Percentiles rank a stretch among this genome's conserved stretches.
phyloP scores from a whole-genome alignment of 495 filamentous ascomycete genomes.

The Glutinoglossum americanum region DNA sequence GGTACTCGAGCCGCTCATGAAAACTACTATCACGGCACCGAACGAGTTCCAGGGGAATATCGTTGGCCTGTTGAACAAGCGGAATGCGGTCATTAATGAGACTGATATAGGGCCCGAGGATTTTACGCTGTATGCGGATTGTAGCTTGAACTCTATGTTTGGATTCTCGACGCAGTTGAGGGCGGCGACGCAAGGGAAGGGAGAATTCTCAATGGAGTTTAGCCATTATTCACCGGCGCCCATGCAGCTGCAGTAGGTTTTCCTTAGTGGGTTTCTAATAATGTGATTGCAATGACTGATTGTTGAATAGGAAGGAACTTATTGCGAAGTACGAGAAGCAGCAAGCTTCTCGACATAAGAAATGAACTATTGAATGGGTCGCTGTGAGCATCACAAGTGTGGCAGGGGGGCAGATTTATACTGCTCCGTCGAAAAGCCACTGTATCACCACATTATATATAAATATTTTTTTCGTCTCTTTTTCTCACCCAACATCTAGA shows the following conservation, averaged over 20 bases:
- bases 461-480: not conserved
- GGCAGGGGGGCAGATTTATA: no score
- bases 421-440: not conserved
- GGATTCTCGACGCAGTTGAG: conserved; percentile 79
- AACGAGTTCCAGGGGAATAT: conserved; percentile 97
- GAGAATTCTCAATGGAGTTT: conserved; percentile 98
- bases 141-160: conserved; percentile 90
- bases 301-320: conserved; percentile 49
- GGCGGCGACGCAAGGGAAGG: conserved; percentile 93
- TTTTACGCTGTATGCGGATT: conserved; percentile 86
- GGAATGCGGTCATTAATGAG: conserved; percentile 83
- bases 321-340: conserved; percentile 75
- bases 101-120: conserved; percentile 90
- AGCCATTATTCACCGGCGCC: conserved; percentile 80
- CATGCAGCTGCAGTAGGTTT: conserved; percentile 66
- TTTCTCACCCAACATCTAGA: not conserved
- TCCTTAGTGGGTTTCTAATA: conserved; percentile 2
- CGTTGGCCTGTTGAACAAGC: conserved; percentile 88
- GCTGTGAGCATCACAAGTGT: no score
- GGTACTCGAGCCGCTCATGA: conserved; percentile 94
- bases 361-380: conserved; percentile 16
- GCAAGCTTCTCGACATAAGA: conserved; percentile 51
- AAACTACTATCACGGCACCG: conserved; percentile 85
- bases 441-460: not conserved
- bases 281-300: not conserved